phyloP scores from a whole-genome alignment of 345 rosid species.

The Streptanthus diversifolius region DNA sequence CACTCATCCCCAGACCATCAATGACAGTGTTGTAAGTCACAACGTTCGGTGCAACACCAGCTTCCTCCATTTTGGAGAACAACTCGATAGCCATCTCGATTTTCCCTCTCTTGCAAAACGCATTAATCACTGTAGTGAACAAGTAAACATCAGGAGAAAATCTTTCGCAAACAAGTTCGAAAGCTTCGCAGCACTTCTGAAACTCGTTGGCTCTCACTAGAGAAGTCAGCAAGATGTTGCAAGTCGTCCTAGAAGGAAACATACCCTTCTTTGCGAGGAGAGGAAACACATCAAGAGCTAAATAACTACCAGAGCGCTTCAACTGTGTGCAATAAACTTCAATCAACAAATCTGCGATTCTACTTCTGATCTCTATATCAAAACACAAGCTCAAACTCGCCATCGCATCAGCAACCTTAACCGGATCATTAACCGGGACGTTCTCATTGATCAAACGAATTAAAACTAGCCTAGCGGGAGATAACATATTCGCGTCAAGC shows the following conservation, averaged over 20 bases:
- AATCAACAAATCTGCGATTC: constrained; percentile 50
- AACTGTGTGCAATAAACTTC: constrained; percentile 63
- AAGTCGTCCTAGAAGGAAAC: constrained; percentile 62
- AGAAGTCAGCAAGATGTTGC: constrained; percentile 56
- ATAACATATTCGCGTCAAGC: constrained; percentile 36
- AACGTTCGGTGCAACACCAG: constrained; percentile 54
- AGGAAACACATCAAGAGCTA: constrained; percentile 51
- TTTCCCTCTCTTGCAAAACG: constrained; percentile 58
- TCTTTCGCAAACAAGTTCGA: constrained; percentile 46
- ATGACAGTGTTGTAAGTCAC: constrained; percentile 69
- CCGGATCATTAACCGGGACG: constrained; percentile 27
- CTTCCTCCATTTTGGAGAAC: constrained; percentile 52
- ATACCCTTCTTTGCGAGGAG: constrained; percentile 45
- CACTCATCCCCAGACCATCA: constrained; percentile 62
- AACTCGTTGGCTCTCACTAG: constrained; percentile 58
- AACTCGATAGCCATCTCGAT: constrained; percentile 48
- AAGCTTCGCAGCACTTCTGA: constrained; percentile 46
- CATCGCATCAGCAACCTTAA: constrained; percentile 49
- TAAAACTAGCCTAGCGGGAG: constrained; percentile 56
- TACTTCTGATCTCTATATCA: constrained; percentile 29
- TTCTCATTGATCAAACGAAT: constrained; percentile 67
- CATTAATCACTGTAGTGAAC: constrained; percentile 60
- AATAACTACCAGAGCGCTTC: constrained; percentile 45
- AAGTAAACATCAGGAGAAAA: constrained; percentile 59
- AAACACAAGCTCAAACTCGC: constrained; percentile 39